phyloP scores from a whole-genome alignment of 352 stramenopile species.

The Pythium chondricola region DNA sequence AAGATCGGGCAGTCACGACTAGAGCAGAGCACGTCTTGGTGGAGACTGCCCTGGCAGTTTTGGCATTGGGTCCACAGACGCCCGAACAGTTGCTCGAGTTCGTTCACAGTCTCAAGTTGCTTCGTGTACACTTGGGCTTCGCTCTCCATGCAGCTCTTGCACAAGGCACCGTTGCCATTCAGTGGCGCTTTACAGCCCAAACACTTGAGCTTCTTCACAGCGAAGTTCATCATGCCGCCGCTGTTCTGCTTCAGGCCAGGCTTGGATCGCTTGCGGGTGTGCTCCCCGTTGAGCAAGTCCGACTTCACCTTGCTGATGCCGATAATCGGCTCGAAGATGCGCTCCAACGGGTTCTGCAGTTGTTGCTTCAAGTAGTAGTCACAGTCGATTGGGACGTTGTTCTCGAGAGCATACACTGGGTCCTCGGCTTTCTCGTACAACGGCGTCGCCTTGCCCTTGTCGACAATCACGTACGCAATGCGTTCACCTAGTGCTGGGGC shows the following conservation, averaged over 20 bases:
- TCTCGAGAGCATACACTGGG: slow-evolving; percentile 98
- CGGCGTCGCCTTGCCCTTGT: slow-evolving; percentile 92
- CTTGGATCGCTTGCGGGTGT: slow-evolving; percentile 97
- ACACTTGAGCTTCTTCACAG: slow-evolving; percentile 97
- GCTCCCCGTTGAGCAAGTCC: slow-evolving; percentile 93
- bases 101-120: slow-evolving; percentile 91
- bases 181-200: slow-evolving; percentile 95
- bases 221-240: slow-evolving; percentile 99
- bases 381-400: slow-evolving; percentile 98
- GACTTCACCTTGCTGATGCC: slow-evolving; percentile 89
- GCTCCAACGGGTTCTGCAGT: slow-evolving; percentile 95
- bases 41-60: slow-evolving; percentile 97
- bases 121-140: slow-evolving; percentile 94
- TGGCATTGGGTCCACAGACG: slow-evolving; percentile 98
- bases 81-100: slow-evolving; percentile 92
- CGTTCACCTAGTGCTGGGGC: slow-evolving; percentile 97
- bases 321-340: slow-evolving; percentile 99
- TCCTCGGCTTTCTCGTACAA: slow-evolving; percentile 98
- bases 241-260: slow-evolving; percentile 93
- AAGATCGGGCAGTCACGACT: slow-evolving; percentile 99
- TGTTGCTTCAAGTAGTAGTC: slow-evolving; percentile 99
- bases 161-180: slow-evolving; percentile 88
- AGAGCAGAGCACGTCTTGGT: slow-evolving; percentile 94
- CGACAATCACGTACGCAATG: slow-evolving; percentile 99
- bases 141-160: slow-evolving; percentile 90